Percentiles rank a stretch among this genome's conserved stretches.
phyloP scores from a whole-genome alignment of 805 yeast species.

The Naumovozyma dairenensis region DNA sequence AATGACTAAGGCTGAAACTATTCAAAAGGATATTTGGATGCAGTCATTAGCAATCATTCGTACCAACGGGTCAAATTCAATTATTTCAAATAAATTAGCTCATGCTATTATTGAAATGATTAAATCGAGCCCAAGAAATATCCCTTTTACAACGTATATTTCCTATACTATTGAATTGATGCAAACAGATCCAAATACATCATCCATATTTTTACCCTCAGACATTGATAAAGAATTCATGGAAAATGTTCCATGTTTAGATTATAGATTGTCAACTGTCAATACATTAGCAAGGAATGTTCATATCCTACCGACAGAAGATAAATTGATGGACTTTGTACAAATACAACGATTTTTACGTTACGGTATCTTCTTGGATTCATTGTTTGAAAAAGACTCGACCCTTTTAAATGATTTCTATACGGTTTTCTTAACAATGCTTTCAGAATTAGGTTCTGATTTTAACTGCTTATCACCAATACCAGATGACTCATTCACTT shows the following conservation, averaged over 20 bases:
- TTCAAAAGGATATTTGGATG: slow-evolving; percentile 9
- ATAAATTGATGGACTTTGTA: slow-evolving; percentile 7
- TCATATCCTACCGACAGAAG: slow-evolving; percentile 17
- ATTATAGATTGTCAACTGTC: slow-evolving; percentile 35
- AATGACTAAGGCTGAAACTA: slow-evolving; percentile 6
- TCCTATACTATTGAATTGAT: slow-evolving; percentile 11
- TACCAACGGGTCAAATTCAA: slow-evolving; percentile 5
- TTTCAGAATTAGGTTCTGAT: slow-evolving; percentile 33
- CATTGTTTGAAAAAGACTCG: slow-evolving; percentile 10
- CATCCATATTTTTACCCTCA: slow-evolving; percentile 10
- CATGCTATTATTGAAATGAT: slow-evolving; percentile 9
- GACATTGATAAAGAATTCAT: slow-evolving; percentile 13
- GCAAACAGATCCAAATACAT: slow-evolving; percentile 6
- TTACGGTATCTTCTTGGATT: slow-evolving; percentile 21
- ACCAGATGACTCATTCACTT: slow-evolving; percentile 14
- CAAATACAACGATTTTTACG: slow-evolving; percentile 14
- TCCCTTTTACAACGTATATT: slow-evolving; percentile 1
- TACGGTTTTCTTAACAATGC: slow-evolving; percentile 24
- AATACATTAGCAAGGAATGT: slow-evolving; percentile 38
- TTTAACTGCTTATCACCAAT: slow-evolving; percentile 25
- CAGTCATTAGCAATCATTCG: no score
- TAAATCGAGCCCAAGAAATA: neutral
- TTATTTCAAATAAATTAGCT: slow-evolving; percentile 9
- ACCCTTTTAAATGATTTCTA: slow-evolving; percentile 6
- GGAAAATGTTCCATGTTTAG: slow-evolving; percentile 26